Base-by-base conservation (phyloP, 1,284 basidiomycete genomes). In the Cryptococcus sp. region DNA sequence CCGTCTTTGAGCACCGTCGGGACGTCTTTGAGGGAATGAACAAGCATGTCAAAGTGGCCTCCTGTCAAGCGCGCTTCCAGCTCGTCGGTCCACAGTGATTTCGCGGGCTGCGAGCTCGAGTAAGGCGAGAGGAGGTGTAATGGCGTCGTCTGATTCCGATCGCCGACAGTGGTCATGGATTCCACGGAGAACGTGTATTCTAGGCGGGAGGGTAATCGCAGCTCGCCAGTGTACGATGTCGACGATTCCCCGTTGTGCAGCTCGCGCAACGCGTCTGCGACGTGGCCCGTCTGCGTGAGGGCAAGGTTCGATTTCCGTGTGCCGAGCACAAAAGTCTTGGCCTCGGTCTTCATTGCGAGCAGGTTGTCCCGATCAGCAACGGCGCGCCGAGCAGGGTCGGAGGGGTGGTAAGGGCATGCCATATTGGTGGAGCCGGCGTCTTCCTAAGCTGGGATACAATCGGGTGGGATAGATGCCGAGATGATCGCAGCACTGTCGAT, bases 81-180 rank as follows among this genome's bases (percentile, higher is more conserved):
- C 73, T 97, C 94, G 73, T 91, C 90, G 30, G 94, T 97, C 94
- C 94, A 98, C 17, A 98, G 81, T 0, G 89, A 87, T 77, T 94
- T 93, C 16, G 90, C 90, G 22, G 76, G 73, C 49, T 70, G 70
- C 17, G 57, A 48, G 15, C 65, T 65, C 6, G 65, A 67, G 53
- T 70, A 75, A n/a, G 72, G 73, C 11, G 70, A 66, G 11, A 77
- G 63, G 22, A 83, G 79, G 68, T 84, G 83, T 17, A 84, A 71
- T 0, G 82, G 82, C 42, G 82, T 81, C 38, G 77, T 87, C 76
- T 93, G 88, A 72, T 98, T 95, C 67, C 89, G 88, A 80, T 99
- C 96, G 10, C 94, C 95, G 8, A 86, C 87, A 1, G 92, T 96
- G 40, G 88, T 83, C 88, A 95, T 94, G 79, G 91, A 92, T 20